phyloP scores from a whole-genome alignment of 768 basidiomycete species.

The Trametes meyenii region DNA sequence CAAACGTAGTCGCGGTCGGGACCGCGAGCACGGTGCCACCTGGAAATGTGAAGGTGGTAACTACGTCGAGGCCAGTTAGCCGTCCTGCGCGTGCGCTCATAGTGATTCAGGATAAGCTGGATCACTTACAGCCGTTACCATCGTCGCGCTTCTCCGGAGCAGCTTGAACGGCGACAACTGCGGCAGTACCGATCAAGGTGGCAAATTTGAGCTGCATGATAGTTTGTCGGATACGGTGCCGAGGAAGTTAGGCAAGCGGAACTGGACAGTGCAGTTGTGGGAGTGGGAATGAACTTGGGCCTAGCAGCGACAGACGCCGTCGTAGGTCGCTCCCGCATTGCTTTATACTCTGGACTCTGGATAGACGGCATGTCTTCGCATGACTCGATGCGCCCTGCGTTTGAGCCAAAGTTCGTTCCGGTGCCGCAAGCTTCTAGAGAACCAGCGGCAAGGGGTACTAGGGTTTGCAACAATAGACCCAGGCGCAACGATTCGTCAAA shows the following conservation, averaged over 20 bases:
- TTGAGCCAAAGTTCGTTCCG: too few relatives aligned
- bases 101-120: too few relatives aligned
- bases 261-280: too few relatives aligned
- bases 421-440: too few relatives aligned
- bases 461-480: too few relatives aligned
- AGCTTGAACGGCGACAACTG: not conserved
- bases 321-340: too few relatives aligned
- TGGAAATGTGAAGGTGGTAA: slow-evolving; percentile 1
- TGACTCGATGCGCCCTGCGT: too few relatives aligned
- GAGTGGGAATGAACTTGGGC: not conserved
- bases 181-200: not conserved
- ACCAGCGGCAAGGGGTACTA: too few relatives aligned
- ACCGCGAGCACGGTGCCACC: not conserved
- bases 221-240: not conserved
- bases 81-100: not conserved
- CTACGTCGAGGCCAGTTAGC: not conserved
- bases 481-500: too few relatives aligned
- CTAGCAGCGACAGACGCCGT: not conserved
- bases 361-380: too few relatives aligned
- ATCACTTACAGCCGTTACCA: slow-evolving; percentile 1
- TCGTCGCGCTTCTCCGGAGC: slow-evolving; percentile 8
- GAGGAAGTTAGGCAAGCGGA: not conserved
- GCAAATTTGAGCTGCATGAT: slow-evolving; percentile 4
- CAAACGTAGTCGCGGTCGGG: not conserved
- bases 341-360: too few relatives aligned